phyloP scores from a whole-genome alignment of 768 basidiomycete genomes.

The Gyrodon lividus region DNA sequence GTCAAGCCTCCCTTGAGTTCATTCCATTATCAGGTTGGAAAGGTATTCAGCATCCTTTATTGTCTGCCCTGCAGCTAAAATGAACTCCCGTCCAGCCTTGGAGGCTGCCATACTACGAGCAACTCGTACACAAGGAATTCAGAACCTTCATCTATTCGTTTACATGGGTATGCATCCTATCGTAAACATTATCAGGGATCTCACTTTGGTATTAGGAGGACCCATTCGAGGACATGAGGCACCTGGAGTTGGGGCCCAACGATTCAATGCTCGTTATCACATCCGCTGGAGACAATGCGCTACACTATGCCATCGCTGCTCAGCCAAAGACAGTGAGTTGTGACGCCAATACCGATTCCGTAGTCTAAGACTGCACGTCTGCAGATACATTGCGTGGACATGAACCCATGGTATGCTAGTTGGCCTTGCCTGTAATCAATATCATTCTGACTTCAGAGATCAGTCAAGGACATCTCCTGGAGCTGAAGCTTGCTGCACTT shows the following conservation, averaged over 20 bases:
- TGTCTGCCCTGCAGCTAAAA: not conserved
- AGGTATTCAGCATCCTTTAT: constrained; percentile 29
- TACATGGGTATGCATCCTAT: constrained; percentile 45
- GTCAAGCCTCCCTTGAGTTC: constrained; percentile 55
- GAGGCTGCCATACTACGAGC: constrained; percentile 71
- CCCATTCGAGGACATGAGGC: constrained; percentile 68
- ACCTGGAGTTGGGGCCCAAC: constrained; percentile 53
- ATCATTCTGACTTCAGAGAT: not conserved
- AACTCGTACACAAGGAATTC: constrained; percentile 66
- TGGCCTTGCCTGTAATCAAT: not conserved
- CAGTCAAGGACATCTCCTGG: constrained; percentile 74
- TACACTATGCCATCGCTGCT: constrained; percentile 74
- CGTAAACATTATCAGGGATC: not conserved
- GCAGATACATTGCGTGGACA: constrained; percentile 68
- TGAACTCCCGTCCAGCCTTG: constrained; percentile 42
- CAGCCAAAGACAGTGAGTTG: constrained; percentile 48
- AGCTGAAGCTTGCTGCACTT: constrained; percentile 73
- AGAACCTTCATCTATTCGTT: constrained; percentile 64
- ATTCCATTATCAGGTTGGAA: constrained; percentile 60
- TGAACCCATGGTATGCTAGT: constrained; percentile 57
- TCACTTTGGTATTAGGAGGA: constrained; percentile 51
- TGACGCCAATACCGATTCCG: not conserved
- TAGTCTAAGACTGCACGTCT: not conserved
- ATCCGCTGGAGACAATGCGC: constrained; percentile 75
- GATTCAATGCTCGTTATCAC: constrained; percentile 76